These are phyloP conservation scores for Hypoxylon sp. DNA, from an alignment of 2,329 filamentous ascomycete genomes.

Conservation along the genomic window DNA sequence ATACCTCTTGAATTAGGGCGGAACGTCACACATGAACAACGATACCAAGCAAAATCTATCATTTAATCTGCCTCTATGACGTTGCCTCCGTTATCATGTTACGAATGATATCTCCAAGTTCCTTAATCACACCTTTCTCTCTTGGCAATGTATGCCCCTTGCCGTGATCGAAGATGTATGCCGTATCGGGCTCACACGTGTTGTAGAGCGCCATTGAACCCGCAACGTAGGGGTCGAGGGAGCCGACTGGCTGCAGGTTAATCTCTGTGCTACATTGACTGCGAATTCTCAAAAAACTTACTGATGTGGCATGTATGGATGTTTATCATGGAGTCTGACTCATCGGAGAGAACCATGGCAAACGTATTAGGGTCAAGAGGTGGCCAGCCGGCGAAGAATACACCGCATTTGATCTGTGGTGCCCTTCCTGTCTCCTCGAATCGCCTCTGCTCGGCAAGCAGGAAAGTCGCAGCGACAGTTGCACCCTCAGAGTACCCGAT, in stretches of 20 bases:
- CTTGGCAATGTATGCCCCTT: constrained; percentile 70
- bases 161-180: constrained; percentile 70
- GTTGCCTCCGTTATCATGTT: constrained; percentile 43
- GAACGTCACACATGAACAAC: constrained; percentile 1
- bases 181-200: constrained; percentile 66
- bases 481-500: constrained; percentile 47
- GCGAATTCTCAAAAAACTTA: constrained; percentile 43
- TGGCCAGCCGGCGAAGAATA: constrained; percentile 65
- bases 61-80: constrained; percentile 26
- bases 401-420: constrained; percentile 56
- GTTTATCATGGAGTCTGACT: constrained; percentile 58
- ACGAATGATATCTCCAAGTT: constrained; percentile 56
- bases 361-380: constrained; percentile 55
- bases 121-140: constrained; percentile 57
- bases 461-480: constrained; percentile 44
- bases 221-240: constrained; percentile 66
- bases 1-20: constrained; percentile 6
- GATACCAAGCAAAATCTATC: constrained; percentile 22
- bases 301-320: constrained; percentile 62
- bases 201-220: constrained; percentile 69
- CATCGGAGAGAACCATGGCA: constrained; percentile 58
- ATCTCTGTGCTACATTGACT: constrained; percentile 4
- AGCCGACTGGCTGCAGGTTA: constrained; percentile 55
- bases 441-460: constrained; percentile 44
- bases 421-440: constrained; percentile 40